These are phyloP conservation scores for Malassezia caprae DNA, from an alignment of 1,284 basidiomycete genomes.

Conservation along the genomic window DNA sequence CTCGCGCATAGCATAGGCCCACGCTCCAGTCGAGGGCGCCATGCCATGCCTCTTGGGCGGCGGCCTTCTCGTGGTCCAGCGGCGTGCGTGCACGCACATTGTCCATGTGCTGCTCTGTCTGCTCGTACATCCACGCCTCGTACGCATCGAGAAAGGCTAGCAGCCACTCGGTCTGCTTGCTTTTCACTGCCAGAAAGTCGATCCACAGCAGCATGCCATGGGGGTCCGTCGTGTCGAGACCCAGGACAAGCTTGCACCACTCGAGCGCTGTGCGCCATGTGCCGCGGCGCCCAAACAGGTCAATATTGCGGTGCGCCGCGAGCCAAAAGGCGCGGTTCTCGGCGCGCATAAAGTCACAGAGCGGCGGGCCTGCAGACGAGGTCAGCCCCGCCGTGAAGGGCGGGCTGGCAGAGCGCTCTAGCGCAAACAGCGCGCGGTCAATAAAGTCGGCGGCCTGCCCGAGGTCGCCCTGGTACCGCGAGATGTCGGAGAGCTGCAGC, in stretches of 20 bases:
- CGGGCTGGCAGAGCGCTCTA: conserved; percentile 36
- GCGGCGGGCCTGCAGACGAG: conserved; percentile 29
- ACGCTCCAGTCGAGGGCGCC: conserved; percentile 43
- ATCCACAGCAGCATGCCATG: conserved; percentile 45
- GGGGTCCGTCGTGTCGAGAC: conserved; percentile 36
- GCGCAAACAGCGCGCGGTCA: conserved; percentile 40
- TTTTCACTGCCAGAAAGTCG: conserved; percentile 45
- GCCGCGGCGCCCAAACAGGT: conserved; percentile 35
- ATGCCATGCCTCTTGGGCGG: conserved; percentile 20
- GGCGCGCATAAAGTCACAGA: conserved; percentile 36
- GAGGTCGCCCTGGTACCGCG: conserved; percentile 43
- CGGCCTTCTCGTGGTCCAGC: conserved; percentile 23
- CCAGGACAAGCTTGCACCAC: conserved; percentile 42
- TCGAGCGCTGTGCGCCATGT: conserved; percentile 47
- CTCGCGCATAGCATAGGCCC: conserved; percentile 31
- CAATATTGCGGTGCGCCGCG: conserved; percentile 39
- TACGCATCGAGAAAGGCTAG: conserved; percentile 26
- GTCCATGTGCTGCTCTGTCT: not conserved
- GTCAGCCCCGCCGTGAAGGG: conserved; percentile 34
- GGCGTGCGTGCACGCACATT: conserved; percentile 23
- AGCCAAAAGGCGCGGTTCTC: conserved; percentile 44
- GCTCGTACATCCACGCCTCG: conserved; percentile 23
- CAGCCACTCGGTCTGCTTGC: conserved; percentile 36
- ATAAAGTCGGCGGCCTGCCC: conserved; percentile 44
- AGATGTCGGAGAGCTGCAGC: conserved; percentile 39